A percentile compares a stretch with the other conserved stretches of the same genome.
phyloP scores from a whole-genome alignment of 495 filamentous ascomycete species.

The Hapsidospora chrysogenum region DNA sequence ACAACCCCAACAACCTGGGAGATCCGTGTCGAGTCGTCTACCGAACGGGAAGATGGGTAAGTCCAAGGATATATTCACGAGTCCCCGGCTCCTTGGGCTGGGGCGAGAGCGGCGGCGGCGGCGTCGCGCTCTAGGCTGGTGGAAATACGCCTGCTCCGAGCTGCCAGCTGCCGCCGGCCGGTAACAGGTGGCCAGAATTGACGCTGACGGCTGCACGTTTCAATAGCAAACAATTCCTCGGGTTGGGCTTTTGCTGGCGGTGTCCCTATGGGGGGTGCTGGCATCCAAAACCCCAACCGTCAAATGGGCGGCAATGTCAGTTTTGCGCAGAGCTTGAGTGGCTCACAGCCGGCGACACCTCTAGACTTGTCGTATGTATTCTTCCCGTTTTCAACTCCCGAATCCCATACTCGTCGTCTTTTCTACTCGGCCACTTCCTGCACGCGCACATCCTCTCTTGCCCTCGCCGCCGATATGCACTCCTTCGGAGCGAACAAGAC shows the following conservation, averaged over 20 bases:
- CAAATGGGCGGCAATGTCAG: slow-evolving; percentile 51
- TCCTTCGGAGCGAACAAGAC: too few relatives aligned
- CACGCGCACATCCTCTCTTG: background rate
- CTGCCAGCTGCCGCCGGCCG: slow-evolving; percentile 1
- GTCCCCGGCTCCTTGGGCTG: background rate
- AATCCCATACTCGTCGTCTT: background rate
- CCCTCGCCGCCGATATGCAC: background rate
- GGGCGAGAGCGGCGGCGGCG: background rate
- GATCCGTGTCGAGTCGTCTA: slow-evolving; percentile 51
- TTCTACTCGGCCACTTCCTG: slow-evolving; percentile 1
- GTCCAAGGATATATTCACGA: slow-evolving; percentile 3
- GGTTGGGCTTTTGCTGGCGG: slow-evolving; percentile 56
- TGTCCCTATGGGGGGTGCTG: slow-evolving; percentile 53
- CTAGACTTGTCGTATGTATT: slow-evolving; percentile 67
- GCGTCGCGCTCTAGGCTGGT: background rate
- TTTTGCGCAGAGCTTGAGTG: slow-evolving; percentile 70
- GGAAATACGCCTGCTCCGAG: slow-evolving; percentile 2
- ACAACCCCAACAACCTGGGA: slow-evolving; percentile 43
- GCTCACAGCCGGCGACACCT: slow-evolving; percentile 56
- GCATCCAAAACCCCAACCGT: slow-evolving; percentile 20
- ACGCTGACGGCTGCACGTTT: slow-evolving; percentile 13
- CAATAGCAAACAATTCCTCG: slow-evolving; percentile 41
- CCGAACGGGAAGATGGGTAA: slow-evolving; percentile 64
- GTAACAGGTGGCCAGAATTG: slow-evolving; percentile 9
- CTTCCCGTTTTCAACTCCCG: slow-evolving; percentile 5